Base-by-base conservation (phyloP, 2,329 filamentous ascomycete species). In the Ophioceras dolichostomum region DNA sequence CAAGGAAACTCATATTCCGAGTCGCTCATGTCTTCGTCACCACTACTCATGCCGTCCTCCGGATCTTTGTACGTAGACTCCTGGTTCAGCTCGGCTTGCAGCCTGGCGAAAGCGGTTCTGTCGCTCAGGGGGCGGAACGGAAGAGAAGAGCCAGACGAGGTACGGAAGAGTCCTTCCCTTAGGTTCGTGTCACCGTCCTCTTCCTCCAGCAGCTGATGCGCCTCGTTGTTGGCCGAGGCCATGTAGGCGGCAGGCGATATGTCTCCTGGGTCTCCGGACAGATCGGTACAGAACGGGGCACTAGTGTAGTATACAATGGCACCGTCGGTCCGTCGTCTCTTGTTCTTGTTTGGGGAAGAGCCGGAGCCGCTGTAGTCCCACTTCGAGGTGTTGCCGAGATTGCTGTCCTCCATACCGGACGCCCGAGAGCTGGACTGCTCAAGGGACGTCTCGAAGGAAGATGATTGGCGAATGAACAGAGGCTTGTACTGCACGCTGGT, bases 251-350 rank as follows among this genome's bases (percentile, higher is more conserved):
- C 53, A 1, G 66, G 64, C 0, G 64, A 68, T 2, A 56, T 43
- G 17, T 68, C 65, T 2, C 65, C 67, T 2, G 39, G 27, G 47
- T 87, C 80, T 2, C 79, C 79, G 13, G 79, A 83, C 4, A 91
- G 59, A 53, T 94, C 86, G 1, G 79, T 87, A 53, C 78, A 91
- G 53, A 91, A 94, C 0, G 73, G 74, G 2, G 81, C 80, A 19
- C 81, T 83, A 42, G 72, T 84, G 53, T 89, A 93, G 51, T 88
- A 93, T 14, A 89, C 86, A 45, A 93, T 81, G 1, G 82, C 77
- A 8, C 84, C 85, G 41, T 83, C 76, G 10, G 76, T 67, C 1
- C 65, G 68, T 19, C 70, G 69, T 53, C 70, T 73, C 45, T 60
- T 67, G 44, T 59, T 65, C 54, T 50, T 59, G n/a, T n/a, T n/a